phyloP scores from a whole-genome alignment of 2,329 filamentous ascomycete species.

The Tolypocladium sp. region DNA sequence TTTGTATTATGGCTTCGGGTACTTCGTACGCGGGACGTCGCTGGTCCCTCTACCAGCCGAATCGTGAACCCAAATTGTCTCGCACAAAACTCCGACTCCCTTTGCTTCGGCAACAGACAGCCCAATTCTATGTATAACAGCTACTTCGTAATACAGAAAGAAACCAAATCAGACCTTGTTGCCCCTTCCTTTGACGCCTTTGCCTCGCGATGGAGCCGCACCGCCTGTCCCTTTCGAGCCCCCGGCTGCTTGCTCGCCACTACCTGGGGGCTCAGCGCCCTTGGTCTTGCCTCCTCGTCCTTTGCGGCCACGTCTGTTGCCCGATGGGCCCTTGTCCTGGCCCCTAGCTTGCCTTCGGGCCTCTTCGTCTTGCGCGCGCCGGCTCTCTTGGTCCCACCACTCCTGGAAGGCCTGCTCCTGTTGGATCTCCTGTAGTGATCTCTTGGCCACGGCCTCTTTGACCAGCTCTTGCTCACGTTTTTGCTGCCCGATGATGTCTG shows the following conservation, averaged over 20 bases:
- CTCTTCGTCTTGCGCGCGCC: slow-evolving; percentile 57
- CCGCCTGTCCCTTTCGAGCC: slow-evolving; percentile 4
- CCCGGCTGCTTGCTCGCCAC: slow-evolving; percentile 9
- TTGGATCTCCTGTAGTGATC: slow-evolving; percentile 89
- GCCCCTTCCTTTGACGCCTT: slow-evolving; percentile 3
- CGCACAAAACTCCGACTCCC: background rate
- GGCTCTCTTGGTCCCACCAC: slow-evolving; percentile 88
- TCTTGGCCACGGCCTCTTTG: slow-evolving; percentile 76
- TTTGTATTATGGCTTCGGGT: background rate
- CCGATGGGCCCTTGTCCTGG: slow-evolving; percentile 26
- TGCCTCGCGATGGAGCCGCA: slow-evolving; percentile 4
- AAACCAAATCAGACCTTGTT: background rate
- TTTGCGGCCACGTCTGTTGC: slow-evolving; percentile 17
- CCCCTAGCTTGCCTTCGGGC: slow-evolving; percentile 29
- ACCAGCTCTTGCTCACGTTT: slow-evolving; percentile 74
- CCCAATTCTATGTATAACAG: background rate
- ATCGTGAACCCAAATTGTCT: background rate
- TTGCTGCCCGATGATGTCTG: slow-evolving; percentile 84
- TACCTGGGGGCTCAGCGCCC: slow-evolving; percentile 3
- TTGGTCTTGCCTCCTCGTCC: slow-evolving; percentile 19
- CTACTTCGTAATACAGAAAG: background rate
- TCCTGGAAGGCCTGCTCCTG: slow-evolving; percentile 94
- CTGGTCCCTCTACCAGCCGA: background rate
- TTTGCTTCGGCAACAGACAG: background rate
- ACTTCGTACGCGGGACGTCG: background rate